Base-by-base conservation (phyloP, 768 basidiomycete genomes). In the Phaffia tasmanica region DNA sequence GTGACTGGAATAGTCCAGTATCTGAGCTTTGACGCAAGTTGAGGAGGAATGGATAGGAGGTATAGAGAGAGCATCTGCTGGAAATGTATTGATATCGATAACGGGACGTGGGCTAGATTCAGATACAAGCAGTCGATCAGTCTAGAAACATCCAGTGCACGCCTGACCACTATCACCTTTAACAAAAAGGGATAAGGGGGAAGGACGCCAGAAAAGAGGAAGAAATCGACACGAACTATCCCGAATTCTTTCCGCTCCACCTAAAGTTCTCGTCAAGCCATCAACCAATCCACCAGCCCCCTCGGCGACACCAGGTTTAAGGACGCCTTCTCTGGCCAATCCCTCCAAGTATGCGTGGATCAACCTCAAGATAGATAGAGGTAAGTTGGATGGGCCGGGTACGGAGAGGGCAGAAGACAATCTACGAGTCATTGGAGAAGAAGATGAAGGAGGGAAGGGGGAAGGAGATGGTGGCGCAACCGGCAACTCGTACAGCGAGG, bases 31-130 rank as follows among this genome's bases (percentile, higher is more conserved):
- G 64, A 49, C 3, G 57, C 57, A 0, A 65, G 64, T n/a, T 57
- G 48, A 15, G 49, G 64, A 21, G 64, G 64, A 23, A 65, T 65
- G 8, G 57, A 27, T 48, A 65, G 48, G 29, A 65, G 58, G 48
- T 48, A 58, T 18, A 65, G 51, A 6, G 64, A 50, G n/a, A 65
- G 49, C 64, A 65, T 65, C 57, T 65, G 64, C 18, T 65, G 64
- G 2, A 65, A 58, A 32, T 65, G 64, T 48, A 65, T 65, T n/a
- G 64, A 65, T 19, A 65, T 29, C 7, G 64, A 42, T 29, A 65
- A 58, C 32, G 64, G 64, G n/a, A 65, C 29, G 29, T 58, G 25
- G 58, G 64, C 11, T 58, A 6, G 32, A 32, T 7, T 14, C 27
- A 58, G 6, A 42, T 6, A 32, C 6, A n/a, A 58, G 32, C 23